These are phyloP conservation scores for Aspergillus cavernicola DNA, from an alignment of 495 filamentous ascomycete genomes.

Conservation along the genomic window DNA sequence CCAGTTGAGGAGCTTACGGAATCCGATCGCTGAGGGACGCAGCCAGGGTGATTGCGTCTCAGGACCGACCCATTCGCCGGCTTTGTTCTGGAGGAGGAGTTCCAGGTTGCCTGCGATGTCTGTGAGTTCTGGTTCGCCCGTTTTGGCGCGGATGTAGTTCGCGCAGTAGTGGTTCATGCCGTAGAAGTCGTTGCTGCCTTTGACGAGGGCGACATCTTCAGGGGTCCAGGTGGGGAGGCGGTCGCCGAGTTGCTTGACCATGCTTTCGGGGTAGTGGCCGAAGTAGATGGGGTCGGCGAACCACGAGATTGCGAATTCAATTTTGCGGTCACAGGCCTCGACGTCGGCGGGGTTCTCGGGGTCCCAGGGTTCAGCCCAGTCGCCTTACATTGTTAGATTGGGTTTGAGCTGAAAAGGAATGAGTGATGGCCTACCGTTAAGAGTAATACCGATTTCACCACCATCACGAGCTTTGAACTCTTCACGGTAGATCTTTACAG, in stretches of 20 bases:
- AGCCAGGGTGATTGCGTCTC: constrained; percentile 76
- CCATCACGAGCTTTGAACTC: constrained; percentile 47
- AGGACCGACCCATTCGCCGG: constrained; percentile 64
- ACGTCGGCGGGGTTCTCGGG: constrained; percentile 45
- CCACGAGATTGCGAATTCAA: constrained; percentile 56
- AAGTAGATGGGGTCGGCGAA: constrained; percentile 72
- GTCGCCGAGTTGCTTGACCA: constrained; percentile 68
- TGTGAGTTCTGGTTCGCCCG: constrained; percentile 50
- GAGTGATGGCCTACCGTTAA: constrained; percentile 40
- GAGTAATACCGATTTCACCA: constrained; percentile 52
- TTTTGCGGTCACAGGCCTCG: constrained; percentile 49
- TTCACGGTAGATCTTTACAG: constrained; percentile 49
- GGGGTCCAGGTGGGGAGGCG: constrained; percentile 62
- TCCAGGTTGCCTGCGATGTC: constrained; percentile 72
- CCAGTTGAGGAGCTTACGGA: constrained; percentile 74
- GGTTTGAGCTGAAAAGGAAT: background rate
- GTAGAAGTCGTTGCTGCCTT: constrained; percentile 78
- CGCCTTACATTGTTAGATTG: constrained; percentile 43
- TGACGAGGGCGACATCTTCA: constrained; percentile 63
- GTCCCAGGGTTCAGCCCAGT: constrained; percentile 56
- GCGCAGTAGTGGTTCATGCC: constrained; percentile 85
- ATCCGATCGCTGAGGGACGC: constrained; percentile 65
- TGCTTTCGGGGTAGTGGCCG: constrained; percentile 71
- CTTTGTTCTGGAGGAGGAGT: constrained; percentile 62
- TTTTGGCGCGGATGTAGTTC: constrained; percentile 74